Conservation (phyloP, 1,284 basidiomycete genomes). For the Anthracocystis walkeri region DNA sequence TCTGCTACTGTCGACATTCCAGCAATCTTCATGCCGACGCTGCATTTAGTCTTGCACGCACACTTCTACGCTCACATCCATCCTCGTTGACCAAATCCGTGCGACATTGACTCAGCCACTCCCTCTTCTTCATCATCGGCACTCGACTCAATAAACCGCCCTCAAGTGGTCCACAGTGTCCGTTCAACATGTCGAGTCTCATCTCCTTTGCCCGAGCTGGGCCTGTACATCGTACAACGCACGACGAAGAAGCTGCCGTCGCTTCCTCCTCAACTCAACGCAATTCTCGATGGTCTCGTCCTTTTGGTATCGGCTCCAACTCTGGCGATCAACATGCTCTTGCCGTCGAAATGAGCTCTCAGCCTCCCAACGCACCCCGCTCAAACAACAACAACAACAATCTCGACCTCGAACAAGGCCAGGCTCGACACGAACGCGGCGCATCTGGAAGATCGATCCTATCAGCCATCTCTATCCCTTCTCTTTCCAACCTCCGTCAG, state of each 20-base stretch:
- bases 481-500: slow-evolving; percentile 46
- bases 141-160: background rate
- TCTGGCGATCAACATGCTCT: slow-evolving; percentile 7
- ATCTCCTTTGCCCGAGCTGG: slow-evolving; percentile 31
- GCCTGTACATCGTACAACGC: slow-evolving; percentile 16
- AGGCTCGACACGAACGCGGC: slow-evolving; percentile 34
- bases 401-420: slow-evolving; percentile 28
- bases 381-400: slow-evolving; percentile 10
- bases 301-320: slow-evolving; percentile 18
- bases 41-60: too few species aligned
- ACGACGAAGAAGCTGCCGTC: slow-evolving; percentile 30
- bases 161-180: background rate
- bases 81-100: too few species aligned
- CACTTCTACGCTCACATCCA: too few species aligned
- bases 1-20: too few species aligned
- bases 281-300: slow-evolving; percentile 22
- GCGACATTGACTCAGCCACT: too few species aligned
- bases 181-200: slow-evolving; percentile 29
- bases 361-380: background rate
- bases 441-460: slow-evolving; percentile 49
- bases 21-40: too few species aligned
- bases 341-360: slow-evolving; percentile 30
- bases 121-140: too few species aligned
- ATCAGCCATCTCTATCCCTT: slow-evolving; percentile 36
- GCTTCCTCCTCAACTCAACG: slow-evolving; percentile 8